Percentiles rank a stretch among this genome's conserved stretches.
Conservation (phyloP, 1,139 yeast genomes). For the Candida glucosophila region DNA sequence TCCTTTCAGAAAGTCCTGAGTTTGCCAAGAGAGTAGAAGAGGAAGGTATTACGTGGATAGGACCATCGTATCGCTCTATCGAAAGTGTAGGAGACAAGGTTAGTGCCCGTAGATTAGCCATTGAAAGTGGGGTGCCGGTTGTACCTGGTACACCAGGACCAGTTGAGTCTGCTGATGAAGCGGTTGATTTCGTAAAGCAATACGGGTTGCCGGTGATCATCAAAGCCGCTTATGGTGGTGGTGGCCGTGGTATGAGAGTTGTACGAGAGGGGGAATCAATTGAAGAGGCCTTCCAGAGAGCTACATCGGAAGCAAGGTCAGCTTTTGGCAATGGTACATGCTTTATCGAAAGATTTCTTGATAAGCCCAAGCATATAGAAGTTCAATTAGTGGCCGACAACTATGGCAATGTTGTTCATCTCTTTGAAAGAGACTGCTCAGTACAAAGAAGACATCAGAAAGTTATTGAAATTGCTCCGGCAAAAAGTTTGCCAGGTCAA, state of each 20-base stretch:
- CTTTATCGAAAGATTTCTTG: constrained; percentile 91
- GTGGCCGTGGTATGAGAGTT: constrained; percentile 99
- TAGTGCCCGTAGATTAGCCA: constrained; percentile 83
- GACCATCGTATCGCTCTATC: constrained; percentile 82
- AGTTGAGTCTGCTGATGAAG: constrained; percentile 72
- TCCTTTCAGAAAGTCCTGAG: constrained; percentile 88
- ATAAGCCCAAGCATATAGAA: constrained; percentile 95
- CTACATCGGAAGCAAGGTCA: constrained; percentile 87
- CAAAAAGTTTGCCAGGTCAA: constrained; percentile 71
- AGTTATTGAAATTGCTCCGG: constrained; percentile 98
- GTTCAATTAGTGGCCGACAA: constrained; percentile 93
- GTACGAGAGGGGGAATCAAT: constrained; percentile 95
- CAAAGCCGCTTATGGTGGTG: constrained; percentile 99
- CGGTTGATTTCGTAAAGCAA: constrained; percentile 64
- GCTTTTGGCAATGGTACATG: constrained; percentile 98
- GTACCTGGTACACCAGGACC: constrained; percentile 99
- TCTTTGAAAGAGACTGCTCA: constrained; percentile 97
- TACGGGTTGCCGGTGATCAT: constrained; percentile 95
- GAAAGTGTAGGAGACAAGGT: constrained; percentile 98
- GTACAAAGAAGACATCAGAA: constrained; percentile 99
- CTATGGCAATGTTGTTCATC: constrained; percentile 90
- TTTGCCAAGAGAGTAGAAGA: constrained; percentile 89
- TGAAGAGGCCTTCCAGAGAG: constrained; percentile 87
- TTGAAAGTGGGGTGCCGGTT: constrained; percentile 74
- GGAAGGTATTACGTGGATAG: constrained; percentile 92